Conservation (phyloP, 257 asterid species). For the Cruciata laevipes region DNA sequence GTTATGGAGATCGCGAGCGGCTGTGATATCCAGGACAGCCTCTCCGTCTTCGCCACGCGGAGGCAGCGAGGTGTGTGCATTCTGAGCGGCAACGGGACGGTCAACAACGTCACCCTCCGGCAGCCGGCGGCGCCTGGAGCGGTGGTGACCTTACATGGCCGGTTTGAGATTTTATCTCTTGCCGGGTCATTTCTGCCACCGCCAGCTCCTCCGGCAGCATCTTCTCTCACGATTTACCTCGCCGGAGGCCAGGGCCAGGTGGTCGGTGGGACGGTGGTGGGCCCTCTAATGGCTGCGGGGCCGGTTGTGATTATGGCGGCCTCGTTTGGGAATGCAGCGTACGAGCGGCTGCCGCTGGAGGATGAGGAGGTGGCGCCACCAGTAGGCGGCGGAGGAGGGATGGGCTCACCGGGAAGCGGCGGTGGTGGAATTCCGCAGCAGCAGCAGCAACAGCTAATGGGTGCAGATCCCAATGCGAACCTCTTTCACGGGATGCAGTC, state of each 20-base stretch:
- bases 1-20: constrained; percentile 70
- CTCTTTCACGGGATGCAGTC: constrained; percentile 40
- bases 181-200: constrained; percentile 86
- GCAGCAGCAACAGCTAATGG: constrained; percentile 22
- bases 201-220: constrained; percentile 87
- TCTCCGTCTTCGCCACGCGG: constrained; percentile 65
- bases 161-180: constrained; percentile 79
- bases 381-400: constrained; percentile 14
- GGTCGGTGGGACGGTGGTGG: constrained; percentile 87
- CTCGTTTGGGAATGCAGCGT: constrained; percentile 86
- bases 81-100: constrained; percentile 76
- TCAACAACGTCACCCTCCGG: constrained; percentile 63
- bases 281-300: constrained; percentile 73
- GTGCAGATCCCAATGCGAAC: constrained; percentile 26
- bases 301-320: constrained; percentile 95
- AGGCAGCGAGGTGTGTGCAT: constrained; percentile 85
- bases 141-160: constrained; percentile 65
- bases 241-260: constrained; percentile 96
- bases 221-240: constrained; percentile 66
- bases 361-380: constrained; percentile 44
- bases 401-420: constrained; percentile 31
- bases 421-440: constrained; percentile 24
- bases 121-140: constrained; percentile 80
- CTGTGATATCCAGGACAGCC: constrained; percentile 75
- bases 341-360: constrained; percentile 83